Conservation (phyloP, 768 basidiomycete genomes). For the Exidia glandulosa region DNA sequence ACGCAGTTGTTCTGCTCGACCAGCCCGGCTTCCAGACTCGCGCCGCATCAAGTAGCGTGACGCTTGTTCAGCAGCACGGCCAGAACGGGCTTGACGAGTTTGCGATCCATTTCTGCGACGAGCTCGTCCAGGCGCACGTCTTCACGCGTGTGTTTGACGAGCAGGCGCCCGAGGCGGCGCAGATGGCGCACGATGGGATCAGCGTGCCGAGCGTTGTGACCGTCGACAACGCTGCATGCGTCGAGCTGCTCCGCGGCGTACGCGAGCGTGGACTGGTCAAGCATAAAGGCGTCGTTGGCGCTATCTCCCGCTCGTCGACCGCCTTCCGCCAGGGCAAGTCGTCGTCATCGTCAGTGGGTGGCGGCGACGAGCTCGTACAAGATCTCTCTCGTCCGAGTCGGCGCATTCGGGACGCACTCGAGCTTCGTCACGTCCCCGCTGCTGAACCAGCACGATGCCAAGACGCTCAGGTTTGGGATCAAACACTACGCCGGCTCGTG, state of each 20-base stretch:
- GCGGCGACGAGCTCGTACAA: slow-evolving; percentile 62
- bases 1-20: slow-evolving; percentile 75
- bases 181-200: slow-evolving; percentile 54
- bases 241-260: slow-evolving; percentile 76
- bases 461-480: slow-evolving; percentile 51
- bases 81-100: slow-evolving; percentile 82
- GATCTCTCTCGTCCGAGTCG: slow-evolving; percentile 56
- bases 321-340: slow-evolving; percentile 66
- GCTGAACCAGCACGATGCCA: background rate
- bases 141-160: slow-evolving; percentile 66
- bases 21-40: slow-evolving; percentile 76
- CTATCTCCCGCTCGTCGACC: slow-evolving; percentile 62
- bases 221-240: slow-evolving; percentile 73
- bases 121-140: slow-evolving; percentile 71
- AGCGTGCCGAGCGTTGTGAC: slow-evolving; percentile 53
- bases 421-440: slow-evolving; percentile 50
- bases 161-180: slow-evolving; percentile 48
- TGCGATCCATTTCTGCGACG: slow-evolving; percentile 76
- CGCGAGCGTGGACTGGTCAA: slow-evolving; percentile 59
- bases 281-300: slow-evolving; percentile 66
- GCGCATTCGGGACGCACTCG: slow-evolving; percentile 63
- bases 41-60: slow-evolving; percentile 41
- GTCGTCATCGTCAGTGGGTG: slow-evolving; percentile 36
- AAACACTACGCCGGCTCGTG: slow-evolving; percentile 75
- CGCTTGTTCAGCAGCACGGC: slow-evolving; percentile 61